Evolutionary conservation across 768 basidiomycete species (phyloP).

Genomic region (Lactarius tabidus): DNA sequence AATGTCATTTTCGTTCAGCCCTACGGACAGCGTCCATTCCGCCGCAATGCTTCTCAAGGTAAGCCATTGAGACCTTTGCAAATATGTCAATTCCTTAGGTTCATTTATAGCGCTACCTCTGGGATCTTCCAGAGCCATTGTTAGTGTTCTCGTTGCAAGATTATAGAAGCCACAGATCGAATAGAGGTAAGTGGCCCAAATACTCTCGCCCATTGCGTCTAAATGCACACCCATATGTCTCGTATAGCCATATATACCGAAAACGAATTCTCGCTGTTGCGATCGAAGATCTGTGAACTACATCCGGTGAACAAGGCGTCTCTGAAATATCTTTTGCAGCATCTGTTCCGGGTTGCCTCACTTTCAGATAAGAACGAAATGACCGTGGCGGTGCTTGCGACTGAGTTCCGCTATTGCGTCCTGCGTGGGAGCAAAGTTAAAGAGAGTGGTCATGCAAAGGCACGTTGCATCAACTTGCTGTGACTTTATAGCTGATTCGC

Average conservation of each 20-base stretch:
- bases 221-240: not conserved
- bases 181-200: not conserved
- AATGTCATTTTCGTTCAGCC: not conserved
- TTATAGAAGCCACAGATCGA: not conserved
- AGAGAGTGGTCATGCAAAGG: not conserved
- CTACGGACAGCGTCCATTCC: not conserved
- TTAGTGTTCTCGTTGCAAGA: not conserved
- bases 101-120: not conserved
- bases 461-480: not conserved
- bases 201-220: not conserved
- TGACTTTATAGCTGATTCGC: not conserved
- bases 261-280: not conserved
- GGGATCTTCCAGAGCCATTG: not conserved
- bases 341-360: not conserved
- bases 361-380: not conserved
- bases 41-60: not conserved
- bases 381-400: not conserved
- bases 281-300: not conserved
- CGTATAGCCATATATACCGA: not conserved
- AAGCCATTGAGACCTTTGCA: not conserved
- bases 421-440: not conserved
- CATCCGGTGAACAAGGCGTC: not conserved
- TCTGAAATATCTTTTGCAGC: not conserved
- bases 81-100: not conserved
- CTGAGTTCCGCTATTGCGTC: not conserved